A percentile compares a stretch with the other conserved stretches of the same genome.
Conservation (phyloP, 768 basidiomycete genomes). For the Nidula microcarpa region DNA sequence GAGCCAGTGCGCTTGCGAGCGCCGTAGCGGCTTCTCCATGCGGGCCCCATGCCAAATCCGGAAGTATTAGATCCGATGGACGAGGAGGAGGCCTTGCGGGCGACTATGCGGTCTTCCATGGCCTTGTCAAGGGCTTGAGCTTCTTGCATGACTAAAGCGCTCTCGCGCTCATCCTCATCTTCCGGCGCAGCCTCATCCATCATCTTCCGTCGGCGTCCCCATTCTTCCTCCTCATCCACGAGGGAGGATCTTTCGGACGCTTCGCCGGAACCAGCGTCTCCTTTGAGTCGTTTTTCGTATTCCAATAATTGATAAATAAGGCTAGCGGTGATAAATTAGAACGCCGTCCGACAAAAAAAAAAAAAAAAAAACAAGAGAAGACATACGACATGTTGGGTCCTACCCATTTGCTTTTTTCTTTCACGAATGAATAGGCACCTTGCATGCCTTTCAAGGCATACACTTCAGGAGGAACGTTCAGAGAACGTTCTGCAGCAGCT, state of each 20-base stretch:
- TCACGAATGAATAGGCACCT: conserved; percentile 85
- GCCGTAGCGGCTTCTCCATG: conserved; percentile 63
- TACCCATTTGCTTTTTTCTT: conserved; percentile 82
- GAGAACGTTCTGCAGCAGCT: conserved; percentile 68
- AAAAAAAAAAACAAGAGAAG: conserved; percentile 12
- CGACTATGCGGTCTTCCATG: conserved; percentile 80
- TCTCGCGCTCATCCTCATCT: conserved; percentile 52
- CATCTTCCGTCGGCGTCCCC: conserved; percentile 65
- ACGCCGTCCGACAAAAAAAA: no score
- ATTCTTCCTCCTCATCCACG: conserved; percentile 69
- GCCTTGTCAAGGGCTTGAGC: conserved; percentile 82
- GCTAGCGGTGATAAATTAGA: conserved; percentile 38
- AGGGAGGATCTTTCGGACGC: conserved; percentile 53
- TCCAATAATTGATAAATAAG: conserved; percentile 93
- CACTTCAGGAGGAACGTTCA: conserved; percentile 68
- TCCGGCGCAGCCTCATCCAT: conserved; percentile 55
- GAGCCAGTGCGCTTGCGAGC: conserved; percentile 72
- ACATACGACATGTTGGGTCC: conserved; percentile 96
- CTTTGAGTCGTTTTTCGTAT: conserved; percentile 75
- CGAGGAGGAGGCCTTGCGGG: conserved; percentile 68
- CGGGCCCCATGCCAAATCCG: conserved; percentile 63
- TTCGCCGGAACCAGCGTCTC: conserved; percentile 43
- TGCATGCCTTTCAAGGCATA: conserved; percentile 87
- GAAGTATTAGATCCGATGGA: conserved; percentile 53
- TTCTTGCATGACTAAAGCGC: conserved; percentile 62